Evolutionary conservation across 169 alveolate genomes (phyloP), one percentile per base, ranked within the genome.

Genomic region (Plasmodium gonderi): DNA sequence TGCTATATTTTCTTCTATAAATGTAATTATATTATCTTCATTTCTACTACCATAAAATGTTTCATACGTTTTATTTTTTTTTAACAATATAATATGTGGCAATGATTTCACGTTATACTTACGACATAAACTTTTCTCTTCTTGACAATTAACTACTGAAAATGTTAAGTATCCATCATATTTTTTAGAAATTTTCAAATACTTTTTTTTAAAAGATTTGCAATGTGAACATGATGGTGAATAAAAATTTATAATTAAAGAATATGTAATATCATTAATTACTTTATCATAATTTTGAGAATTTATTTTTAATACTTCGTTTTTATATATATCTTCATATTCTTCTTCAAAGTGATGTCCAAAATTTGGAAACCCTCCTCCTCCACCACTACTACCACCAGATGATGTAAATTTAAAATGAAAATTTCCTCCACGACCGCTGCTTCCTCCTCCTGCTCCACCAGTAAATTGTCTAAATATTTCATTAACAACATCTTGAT

Each of bases 171-270:
- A 95, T 5, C 96, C 97, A 64, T 95, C 94, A 90, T 64, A 95
- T 38, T 95, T 95, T 42, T 95, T 92, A 9, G 94, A 83, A 33
- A 95, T 90, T 14, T 92, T 94, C n/a, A 92, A 82, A 83, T 90
- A 93, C 36, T 69, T 85, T 31, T 80, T 76, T 44, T 92, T 92
- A 64, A 89, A 95, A 11, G 90, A 69, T 44, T 65, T 79, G 75
- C 98, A 96, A 77, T 95, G 97, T 5, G 96, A 93, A 95, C 97
- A 95, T 14, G 95, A 91, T 29, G 95, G 95, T 49, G 95, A 94
- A 92, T 95, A 96, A 78, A 96, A 96, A 42, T 95, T 92, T 40
- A 94, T 92, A 31, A 96, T 51, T 90, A 95, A 93, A 31, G 91
- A 17, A 38, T 81, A 91, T 17, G 95, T 65, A 33, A 95, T 77